phyloP scores from a whole-genome alignment of 1,284 basidiomycete genomes.

The Trichosporon faecale region DNA sequence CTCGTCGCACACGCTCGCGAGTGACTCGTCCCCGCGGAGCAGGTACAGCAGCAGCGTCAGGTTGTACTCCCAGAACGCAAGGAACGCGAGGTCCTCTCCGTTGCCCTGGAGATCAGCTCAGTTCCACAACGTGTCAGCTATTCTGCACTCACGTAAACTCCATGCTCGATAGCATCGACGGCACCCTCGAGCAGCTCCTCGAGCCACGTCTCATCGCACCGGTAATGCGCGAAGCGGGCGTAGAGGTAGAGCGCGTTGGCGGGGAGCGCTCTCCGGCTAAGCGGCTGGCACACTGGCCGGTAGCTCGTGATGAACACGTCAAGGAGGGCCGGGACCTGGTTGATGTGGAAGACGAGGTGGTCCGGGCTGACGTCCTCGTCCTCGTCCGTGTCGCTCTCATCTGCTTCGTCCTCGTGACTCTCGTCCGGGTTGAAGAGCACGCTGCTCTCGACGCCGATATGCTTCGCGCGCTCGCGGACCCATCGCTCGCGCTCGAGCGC shows the following conservation, averaged over 20 bases:
- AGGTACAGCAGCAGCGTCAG: constrained; percentile 84
- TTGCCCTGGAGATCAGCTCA: constrained; percentile 58
- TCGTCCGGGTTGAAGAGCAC: constrained; percentile 30
- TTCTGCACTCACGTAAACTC: constrained; percentile 70
- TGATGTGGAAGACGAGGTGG: constrained; percentile 87
- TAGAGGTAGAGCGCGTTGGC: constrained; percentile 79
- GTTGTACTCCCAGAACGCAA: constrained; percentile 95
- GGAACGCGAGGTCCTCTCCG: constrained; percentile 76
- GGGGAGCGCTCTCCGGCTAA: constrained; percentile 67
- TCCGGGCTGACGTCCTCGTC: constrained; percentile 57
- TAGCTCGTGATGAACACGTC: constrained; percentile 72
- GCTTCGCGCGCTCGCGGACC: constrained; percentile 54
- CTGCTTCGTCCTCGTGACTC: constrained; percentile 33
- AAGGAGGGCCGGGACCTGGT: constrained; percentile 70
- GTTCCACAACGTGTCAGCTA: not conserved
- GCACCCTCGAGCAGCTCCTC: constrained; percentile 88
- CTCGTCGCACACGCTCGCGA: constrained; percentile 71
- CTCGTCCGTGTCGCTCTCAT: constrained; percentile 52
- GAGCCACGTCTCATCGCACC: constrained; percentile 81
- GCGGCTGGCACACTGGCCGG: constrained; percentile 55
- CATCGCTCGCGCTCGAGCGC: constrained; percentile 59
- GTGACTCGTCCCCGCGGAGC: constrained; percentile 73
- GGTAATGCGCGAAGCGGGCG: constrained; percentile 79
- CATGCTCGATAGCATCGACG: constrained; percentile 86
- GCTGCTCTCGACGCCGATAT: constrained; percentile 35